Evolutionary conservation across 2,329 filamentous ascomycete species (phyloP).

Genomic region (Xylaria sp.): DNA sequence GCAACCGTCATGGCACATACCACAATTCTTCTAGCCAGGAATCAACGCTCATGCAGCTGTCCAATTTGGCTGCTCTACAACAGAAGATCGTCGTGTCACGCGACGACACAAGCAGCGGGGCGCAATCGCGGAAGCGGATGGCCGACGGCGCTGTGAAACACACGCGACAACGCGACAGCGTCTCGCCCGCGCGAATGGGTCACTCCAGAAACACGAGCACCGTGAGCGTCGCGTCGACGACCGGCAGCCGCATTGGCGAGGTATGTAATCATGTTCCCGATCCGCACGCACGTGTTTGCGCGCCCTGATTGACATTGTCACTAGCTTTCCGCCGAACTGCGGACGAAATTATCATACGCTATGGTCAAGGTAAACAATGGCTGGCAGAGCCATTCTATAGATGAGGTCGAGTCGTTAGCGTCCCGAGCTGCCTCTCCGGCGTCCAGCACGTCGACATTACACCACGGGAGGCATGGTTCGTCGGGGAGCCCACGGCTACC

Average conservation of each 20-base stretch:
- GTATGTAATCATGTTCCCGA: conserved; percentile 45
- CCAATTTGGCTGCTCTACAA: conserved; percentile 51
- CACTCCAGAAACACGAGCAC: conserved; percentile 70
- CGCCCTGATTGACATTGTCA: conserved; percentile 19
- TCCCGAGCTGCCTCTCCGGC: conserved; percentile 62
- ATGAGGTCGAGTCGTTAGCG: conserved; percentile 70
- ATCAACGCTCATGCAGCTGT: conserved; percentile 53
- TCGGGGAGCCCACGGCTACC: conserved; percentile 51
- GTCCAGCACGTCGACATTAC: conserved; percentile 52
- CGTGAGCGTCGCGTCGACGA: conserved; percentile 55
- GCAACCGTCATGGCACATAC: conserved; percentile 37
- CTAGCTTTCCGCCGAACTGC: conserved; percentile 53
- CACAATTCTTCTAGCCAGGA: conserved; percentile 46
- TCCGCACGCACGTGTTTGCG: conserved; percentile 2
- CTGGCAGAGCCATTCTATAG: conserved; percentile 73
- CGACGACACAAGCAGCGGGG: conserved; percentile 30
- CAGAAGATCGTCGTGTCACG: conserved; percentile 42
- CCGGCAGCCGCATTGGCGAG: conserved; percentile 70
- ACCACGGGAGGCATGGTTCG: conserved; percentile 43
- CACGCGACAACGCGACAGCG: conserved; percentile 36
- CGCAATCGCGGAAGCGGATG: conserved; percentile 61
- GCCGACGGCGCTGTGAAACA: conserved; percentile 69
- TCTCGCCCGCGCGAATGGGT: conserved; percentile 44
- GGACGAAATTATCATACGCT: conserved; percentile 81
- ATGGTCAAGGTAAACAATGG: conserved; percentile 90